Base-by-base conservation (phyloP, 257 asterid species). In the Coffea canephora region DNA sequence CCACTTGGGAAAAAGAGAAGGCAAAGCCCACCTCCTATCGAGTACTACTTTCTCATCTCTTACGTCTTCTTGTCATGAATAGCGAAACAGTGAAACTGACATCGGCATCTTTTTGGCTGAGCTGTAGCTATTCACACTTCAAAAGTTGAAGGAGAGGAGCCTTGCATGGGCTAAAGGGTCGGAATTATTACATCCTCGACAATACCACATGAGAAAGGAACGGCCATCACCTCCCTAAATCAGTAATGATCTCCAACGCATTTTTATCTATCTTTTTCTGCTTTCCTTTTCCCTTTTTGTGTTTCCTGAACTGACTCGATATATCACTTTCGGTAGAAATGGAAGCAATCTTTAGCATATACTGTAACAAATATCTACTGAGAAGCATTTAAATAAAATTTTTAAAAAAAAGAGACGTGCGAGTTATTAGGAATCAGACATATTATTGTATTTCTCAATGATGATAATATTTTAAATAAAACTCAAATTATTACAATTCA, bases 151-250 rank as follows among this genome's bases (percentile, higher is more conserved):
- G 5, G 80, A 7, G 16, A 12, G 8, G 15, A 43, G 11, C 61
- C 50, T 11, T 18, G n/a, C 55, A 23, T 16, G 69, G 76, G 75
- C 74, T 16, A 23, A 54, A n/a, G 61, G 36, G 36, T 61, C 39
- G 46, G 71, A 75, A 82, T 82, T 71, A 71, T 82, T 77, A 69
- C 73, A 14, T 11, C 48, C 50, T 69, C 59, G 77, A 69, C 77
- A 77, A 19, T 68, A 46, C 50, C 83, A 74, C 83, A 74, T 74
- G 81, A 82, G 54, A 77, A 77, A 74, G 77, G 57, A 39, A 64
- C 66, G 61, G 49, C 77, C 54, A 61, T 62, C 13, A 45, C 62
- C 18, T 15, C 72, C 34, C 1, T 31, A 31, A 74, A 70, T 70
- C 74, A 31, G 1, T 31, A 25, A 49, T 49, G 21, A 3, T 41